Evolutionary conservation across 2,329 filamentous ascomycete genomes (phyloP).

Genomic region (Phyllosticta paracitricarpa): DNA sequence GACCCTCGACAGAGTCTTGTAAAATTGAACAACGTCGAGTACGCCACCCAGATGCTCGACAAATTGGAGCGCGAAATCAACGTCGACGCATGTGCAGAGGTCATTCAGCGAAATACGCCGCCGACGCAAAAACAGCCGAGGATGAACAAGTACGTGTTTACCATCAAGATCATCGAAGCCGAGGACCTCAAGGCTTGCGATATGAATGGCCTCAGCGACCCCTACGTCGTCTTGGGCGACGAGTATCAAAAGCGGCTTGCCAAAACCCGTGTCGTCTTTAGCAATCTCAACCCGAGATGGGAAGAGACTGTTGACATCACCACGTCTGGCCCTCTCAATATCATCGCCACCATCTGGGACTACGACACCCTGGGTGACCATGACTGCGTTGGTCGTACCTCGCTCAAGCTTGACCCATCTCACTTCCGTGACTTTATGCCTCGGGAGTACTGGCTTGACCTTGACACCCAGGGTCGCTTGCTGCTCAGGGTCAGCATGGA

Average conservation of each 20-base stretch:
- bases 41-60: slow-evolving; percentile 84
- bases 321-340: slow-evolving; percentile 79
- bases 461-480: slow-evolving; percentile 87
- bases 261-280: slow-evolving; percentile 87
- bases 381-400: slow-evolving; percentile 94
- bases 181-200: slow-evolving; percentile 98
- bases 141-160: slow-evolving; percentile 88
- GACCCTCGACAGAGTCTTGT: slow-evolving; percentile 65
- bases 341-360: slow-evolving; percentile 97
- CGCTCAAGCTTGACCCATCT: slow-evolving; percentile 91
- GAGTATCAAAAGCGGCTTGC: slow-evolving; percentile 95
- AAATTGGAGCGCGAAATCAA: slow-evolving; percentile 83
- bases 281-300: slow-evolving; percentile 88
- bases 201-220: slow-evolving; percentile 85
- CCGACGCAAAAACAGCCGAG: slow-evolving; percentile 58
- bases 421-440: slow-evolving; percentile 96
- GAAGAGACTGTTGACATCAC: slow-evolving; percentile 96
- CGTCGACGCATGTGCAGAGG: slow-evolving; percentile 77
- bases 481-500: slow-evolving; percentile 95
- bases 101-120: slow-evolving; percentile 65
- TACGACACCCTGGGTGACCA: slow-evolving; percentile 96
- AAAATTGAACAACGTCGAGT: slow-evolving; percentile 96
- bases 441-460: slow-evolving; percentile 92
- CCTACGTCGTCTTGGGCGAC: slow-evolving; percentile 92
- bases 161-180: slow-evolving; percentile 95